Conservation (phyloP, 176 grass and related monocot genomes). For the Musa troglodytarum region DNA sequence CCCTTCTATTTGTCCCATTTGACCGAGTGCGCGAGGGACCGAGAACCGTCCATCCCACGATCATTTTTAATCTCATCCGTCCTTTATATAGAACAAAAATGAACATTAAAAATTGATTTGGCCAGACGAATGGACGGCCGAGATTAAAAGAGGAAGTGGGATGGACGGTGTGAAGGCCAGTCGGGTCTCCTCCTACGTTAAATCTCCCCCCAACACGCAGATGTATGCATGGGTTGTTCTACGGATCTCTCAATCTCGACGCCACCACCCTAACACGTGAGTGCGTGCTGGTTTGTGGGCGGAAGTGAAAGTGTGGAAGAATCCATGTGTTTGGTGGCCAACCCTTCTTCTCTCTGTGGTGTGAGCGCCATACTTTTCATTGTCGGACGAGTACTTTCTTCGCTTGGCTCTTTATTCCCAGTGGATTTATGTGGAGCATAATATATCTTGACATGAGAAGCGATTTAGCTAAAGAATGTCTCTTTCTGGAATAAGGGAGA, state of each 20-base stretch:
- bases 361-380: background rate
- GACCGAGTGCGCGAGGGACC: conserved; percentile 5
- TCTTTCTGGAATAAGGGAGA: too few species aligned
- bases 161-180: too few species aligned
- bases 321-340: background rate
- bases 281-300: background rate
- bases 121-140: background rate
- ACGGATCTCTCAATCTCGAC: background rate
- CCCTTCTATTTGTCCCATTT: background rate
- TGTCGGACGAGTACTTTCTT: too few species aligned
- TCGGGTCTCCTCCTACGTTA: too few species aligned
- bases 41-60: background rate
- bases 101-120: too few species aligned
- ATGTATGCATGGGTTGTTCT: background rate
- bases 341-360: background rate
- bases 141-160: background rate
- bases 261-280: background rate
- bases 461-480: too few species aligned
- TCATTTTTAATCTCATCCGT: background rate
- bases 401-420: too few species aligned
- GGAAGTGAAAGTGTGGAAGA: background rate
- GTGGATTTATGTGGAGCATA: too few species aligned
- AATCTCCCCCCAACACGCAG: background rate
- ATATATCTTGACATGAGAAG: too few species aligned
- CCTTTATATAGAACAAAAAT: too few species aligned